phyloP scores from a whole-genome alignment of 2,329 filamentous ascomycete species.

The Paecilomyces sp. region DNA sequence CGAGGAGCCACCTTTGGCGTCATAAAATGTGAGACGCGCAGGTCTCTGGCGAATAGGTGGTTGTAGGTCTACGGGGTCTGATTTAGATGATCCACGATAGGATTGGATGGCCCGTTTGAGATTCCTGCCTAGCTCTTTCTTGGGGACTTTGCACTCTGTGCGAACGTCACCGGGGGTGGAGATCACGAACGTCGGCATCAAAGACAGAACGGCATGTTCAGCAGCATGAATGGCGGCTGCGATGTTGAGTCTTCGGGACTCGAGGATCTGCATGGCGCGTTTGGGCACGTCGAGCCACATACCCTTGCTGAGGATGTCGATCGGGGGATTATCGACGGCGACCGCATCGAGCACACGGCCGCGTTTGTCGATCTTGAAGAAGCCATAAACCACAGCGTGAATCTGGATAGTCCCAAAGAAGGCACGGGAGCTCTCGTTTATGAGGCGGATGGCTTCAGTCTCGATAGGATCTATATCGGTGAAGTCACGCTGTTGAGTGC shows the following conservation, averaged over 20 bases:
- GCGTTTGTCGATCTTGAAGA: conserved; percentile 90
- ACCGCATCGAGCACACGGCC: conserved; percentile 84
- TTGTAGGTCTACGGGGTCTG: conserved; percentile 8
- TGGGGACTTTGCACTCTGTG: conserved; percentile 84
- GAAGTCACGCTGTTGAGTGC: conserved; percentile 83
- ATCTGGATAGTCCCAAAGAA: conserved; percentile 86
- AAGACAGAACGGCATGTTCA: conserved; percentile 78
- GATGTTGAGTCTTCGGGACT: conserved; percentile 64
- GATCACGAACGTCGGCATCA: conserved; percentile 87
- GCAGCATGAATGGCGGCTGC: conserved; percentile 91
- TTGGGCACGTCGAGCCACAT: conserved; percentile 94
- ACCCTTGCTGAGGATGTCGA: conserved; percentile 75
- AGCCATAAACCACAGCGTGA: conserved; percentile 83
- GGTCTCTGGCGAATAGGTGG: conserved; percentile 64
- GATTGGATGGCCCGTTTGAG: conserved; percentile 23
- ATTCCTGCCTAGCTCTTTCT: conserved; percentile 75
- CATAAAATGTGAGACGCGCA: conserved; percentile 86
- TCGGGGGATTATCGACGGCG: conserved; percentile 85
- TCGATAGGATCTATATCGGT: conserved; percentile 92
- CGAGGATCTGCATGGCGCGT: conserved; percentile 69
- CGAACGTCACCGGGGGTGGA: conserved; percentile 84
- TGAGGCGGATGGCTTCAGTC: conserved; percentile 75
- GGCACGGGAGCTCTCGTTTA: conserved; percentile 57
- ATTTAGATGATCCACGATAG: conserved; percentile 3
- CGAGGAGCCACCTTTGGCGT: conserved; percentile 78